Conservation (phyloP, 1,284 basidiomycete genomes). For the Hypsizygus ulmarius region DNA sequence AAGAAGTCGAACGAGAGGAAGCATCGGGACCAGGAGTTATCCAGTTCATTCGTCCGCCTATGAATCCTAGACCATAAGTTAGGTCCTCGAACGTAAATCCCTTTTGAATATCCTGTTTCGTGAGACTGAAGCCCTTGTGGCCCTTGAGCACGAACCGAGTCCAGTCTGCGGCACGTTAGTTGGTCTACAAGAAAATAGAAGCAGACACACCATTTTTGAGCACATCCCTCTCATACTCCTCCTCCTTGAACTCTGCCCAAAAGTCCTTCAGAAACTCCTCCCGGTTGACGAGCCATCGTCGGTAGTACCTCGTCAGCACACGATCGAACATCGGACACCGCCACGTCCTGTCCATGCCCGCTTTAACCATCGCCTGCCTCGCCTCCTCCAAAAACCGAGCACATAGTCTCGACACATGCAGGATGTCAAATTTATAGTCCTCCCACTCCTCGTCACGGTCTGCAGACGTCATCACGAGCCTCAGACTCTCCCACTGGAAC, state of each 20-base stretch:
- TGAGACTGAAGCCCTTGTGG: slow-evolving; percentile 39
- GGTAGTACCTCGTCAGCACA: slow-evolving; percentile 37
- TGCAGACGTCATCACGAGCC: slow-evolving; percentile 34
- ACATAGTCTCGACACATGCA: slow-evolving; percentile 39
- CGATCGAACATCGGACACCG: slow-evolving; percentile 40
- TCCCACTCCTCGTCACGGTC: slow-evolving; percentile 36
- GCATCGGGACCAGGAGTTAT: neutral
- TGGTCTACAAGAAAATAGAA: neutral
- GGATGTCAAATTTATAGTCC: slow-evolving; percentile 37
- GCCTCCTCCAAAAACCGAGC: slow-evolving; percentile 31
- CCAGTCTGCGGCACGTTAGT: slow-evolving; percentile 32
- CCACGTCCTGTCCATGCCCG: slow-evolving; percentile 32
- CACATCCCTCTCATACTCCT: slow-evolving; percentile 40
- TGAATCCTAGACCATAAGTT: slow-evolving; percentile 25
- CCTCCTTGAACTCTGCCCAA: slow-evolving; percentile 37
- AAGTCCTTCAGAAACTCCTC: slow-evolving; percentile 38
- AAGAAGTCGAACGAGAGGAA: too few species aligned
- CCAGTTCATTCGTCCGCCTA: slow-evolving; percentile 14
- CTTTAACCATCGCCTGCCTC: slow-evolving; percentile 19
- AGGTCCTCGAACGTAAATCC: slow-evolving; percentile 34
- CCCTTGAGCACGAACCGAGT: slow-evolving; percentile 35
- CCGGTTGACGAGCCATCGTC: slow-evolving; percentile 38
- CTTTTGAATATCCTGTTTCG: slow-evolving; percentile 31
- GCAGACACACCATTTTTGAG: slow-evolving; percentile 33
- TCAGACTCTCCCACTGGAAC: slow-evolving; percentile 38